Conservation (phyloP, 768 basidiomycete genomes). For the Lactarius sp. region DNA sequence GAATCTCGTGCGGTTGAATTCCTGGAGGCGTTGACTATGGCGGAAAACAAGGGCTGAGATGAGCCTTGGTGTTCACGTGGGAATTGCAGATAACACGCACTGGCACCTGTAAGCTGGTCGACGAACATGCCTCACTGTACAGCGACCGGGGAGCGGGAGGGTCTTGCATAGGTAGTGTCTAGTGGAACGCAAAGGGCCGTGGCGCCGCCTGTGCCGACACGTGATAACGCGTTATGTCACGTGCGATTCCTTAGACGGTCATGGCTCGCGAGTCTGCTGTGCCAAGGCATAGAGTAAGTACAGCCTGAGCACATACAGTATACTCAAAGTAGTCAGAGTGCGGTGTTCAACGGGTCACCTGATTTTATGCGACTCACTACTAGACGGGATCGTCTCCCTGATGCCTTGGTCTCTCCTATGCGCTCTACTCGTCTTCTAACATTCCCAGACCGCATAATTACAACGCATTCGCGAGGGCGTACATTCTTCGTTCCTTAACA, state of each 20-base stretch:
- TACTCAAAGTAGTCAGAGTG: neutral
- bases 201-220: neutral
- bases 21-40: too few species aligned
- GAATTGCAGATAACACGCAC: neutral
- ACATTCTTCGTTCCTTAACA: neutral
- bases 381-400: neutral
- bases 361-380: neutral
- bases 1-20: too few species aligned
- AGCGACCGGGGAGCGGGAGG: neutral
- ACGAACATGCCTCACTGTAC: neutral
- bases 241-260: too few species aligned
- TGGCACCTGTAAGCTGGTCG: neutral
- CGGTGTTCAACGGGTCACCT: neutral
- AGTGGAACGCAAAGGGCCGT: neutral
- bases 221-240: neutral
- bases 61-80: too few species aligned
- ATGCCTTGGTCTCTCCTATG: conserved; percentile 1
- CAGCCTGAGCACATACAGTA: too few species aligned
- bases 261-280: neutral
- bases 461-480: conserved; percentile 39
- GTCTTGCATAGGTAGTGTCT: neutral
- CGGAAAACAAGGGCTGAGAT: too few species aligned
- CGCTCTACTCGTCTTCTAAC: neutral
- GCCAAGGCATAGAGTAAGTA: too few species aligned
- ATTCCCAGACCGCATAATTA: conserved; percentile 34